phyloP scores from a whole-genome alignment of 2,329 filamentous ascomycete species.

The Colletotrichum coccodes region DNA sequence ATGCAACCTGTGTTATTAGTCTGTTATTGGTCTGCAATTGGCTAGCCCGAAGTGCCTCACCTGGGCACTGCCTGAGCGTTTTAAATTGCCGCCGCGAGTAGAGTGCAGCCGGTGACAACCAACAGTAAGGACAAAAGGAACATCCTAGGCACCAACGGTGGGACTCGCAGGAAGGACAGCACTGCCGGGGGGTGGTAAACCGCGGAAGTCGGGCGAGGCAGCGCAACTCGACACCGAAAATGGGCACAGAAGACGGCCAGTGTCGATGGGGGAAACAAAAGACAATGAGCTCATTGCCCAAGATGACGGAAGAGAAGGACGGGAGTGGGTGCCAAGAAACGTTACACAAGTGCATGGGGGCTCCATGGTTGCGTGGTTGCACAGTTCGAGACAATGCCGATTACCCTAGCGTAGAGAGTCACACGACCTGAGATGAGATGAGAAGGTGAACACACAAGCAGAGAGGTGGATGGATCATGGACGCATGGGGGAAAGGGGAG shows the following conservation, averaged over 20 bases:
- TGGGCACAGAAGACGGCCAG: background rate
- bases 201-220: conserved; percentile 9
- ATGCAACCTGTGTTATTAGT: background rate
- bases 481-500: background rate
- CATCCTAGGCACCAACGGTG: background rate
- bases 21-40: background rate
- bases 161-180: background rate
- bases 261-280: conserved; percentile 8
- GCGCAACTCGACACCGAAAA: background rate
- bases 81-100: background rate
- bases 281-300: conserved; percentile 27
- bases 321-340: conserved; percentile 25
- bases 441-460: background rate
- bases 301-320: conserved; percentile 16
- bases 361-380: conserved; percentile 25
- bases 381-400: conserved; percentile 29
- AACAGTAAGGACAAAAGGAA: background rate
- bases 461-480: background rate
- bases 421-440: conserved; percentile 25
- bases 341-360: conserved; percentile 29
- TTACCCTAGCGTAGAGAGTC: conserved; percentile 26
- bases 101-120: background rate
- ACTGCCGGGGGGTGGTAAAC: background rate
- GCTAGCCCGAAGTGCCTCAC: background rate
- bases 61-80: background rate